These are phyloP conservation scores for Neurospora tetrasperma DNA, from an alignment of 495 filamentous ascomycete genomes.

Conservation along the genomic window DNA sequence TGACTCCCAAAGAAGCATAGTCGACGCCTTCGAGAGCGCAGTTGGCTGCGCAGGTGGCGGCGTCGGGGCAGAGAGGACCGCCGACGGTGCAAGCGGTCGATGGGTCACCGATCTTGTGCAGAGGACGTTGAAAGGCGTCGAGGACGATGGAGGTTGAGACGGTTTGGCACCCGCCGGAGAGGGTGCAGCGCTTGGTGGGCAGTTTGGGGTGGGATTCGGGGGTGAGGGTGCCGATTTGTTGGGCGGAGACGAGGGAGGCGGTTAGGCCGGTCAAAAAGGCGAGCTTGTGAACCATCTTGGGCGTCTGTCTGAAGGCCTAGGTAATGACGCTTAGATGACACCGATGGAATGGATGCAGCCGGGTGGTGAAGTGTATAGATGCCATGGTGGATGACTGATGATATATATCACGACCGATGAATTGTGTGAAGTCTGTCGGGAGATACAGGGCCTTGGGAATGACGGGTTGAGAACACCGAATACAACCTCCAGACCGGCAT, in stretches of 20 bases:
- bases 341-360: neutral
- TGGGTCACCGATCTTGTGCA: conserved; percentile 12
- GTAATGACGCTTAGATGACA: neutral
- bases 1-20: conserved; percentile 36
- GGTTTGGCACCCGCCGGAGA: conserved; percentile 40
- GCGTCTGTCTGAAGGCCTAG: neutral
- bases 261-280: conserved; percentile 7
- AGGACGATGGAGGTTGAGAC: conserved; percentile 46
- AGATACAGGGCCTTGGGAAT: neutral
- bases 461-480: neutral
- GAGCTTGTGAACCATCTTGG: conserved; percentile 8
- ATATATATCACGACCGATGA: neutral
- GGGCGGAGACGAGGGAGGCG: conserved; percentile 9
- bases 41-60: conserved; percentile 36
- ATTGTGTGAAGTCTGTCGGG: too few relatives aligned
- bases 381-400: neutral
- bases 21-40: conserved; percentile 44
- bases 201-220: conserved; percentile 43
- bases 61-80: conserved; percentile 44
- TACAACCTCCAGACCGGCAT: neutral
- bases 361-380: neutral
- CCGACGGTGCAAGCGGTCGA: conserved; percentile 32
- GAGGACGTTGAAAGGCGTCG: conserved; percentile 35
- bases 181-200: conserved; percentile 46
- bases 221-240: conserved; percentile 13